A percentile compares a stretch with the other conserved stretches of the same genome.
These are phyloP conservation scores for Amaranthus cruentus DNA, from an alignment of 148 eudicot species.

Conservation along the genomic window DNA sequence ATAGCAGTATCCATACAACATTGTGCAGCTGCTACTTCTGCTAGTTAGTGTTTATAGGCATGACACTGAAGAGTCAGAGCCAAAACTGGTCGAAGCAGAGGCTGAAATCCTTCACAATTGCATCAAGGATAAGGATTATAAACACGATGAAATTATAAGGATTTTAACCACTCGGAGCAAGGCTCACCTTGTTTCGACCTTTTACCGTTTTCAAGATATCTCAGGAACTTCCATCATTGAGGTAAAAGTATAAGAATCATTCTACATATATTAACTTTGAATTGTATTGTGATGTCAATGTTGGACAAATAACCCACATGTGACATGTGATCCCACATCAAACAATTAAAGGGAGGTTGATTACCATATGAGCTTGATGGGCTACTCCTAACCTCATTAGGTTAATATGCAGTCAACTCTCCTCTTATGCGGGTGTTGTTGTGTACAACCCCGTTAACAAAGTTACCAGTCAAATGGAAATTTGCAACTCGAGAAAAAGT, in stretches of 20 bases:
- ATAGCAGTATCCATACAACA: not conserved
- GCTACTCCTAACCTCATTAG: too few relatives aligned
- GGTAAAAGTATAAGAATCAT: conserved; percentile 27
- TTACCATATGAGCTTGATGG: too few relatives aligned
- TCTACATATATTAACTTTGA: too few relatives aligned
- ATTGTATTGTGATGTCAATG: too few relatives aligned
- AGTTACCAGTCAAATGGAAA: too few relatives aligned
- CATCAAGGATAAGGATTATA: conserved; percentile 43
- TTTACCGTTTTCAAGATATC: conserved; percentile 54
- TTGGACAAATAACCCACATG: too few relatives aligned
- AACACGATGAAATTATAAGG: conserved; percentile 56
- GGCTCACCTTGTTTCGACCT: conserved; percentile 62
- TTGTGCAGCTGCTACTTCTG: conserved; percentile 53
- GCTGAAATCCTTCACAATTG: conserved; percentile 46
- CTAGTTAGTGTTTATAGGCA: conserved; percentile 61
- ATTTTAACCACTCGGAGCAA: conserved; percentile 78
- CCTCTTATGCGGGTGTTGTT: too few relatives aligned
- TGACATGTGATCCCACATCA: too few relatives aligned
- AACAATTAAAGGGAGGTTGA: too few relatives aligned
- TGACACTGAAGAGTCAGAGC: conserved; percentile 37
- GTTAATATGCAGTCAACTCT: too few relatives aligned
- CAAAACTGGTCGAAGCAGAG: conserved; percentile 49
- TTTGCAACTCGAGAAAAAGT: too few relatives aligned
- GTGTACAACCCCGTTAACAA: too few relatives aligned
- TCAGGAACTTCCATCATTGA: conserved; percentile 51